Percentiles rank a stretch among this genome's conserved stretches.
Evolutionary conservation across 495 filamentous ascomycete genomes (phyloP).

Genomic region (Cryomyces minteri): DNA sequence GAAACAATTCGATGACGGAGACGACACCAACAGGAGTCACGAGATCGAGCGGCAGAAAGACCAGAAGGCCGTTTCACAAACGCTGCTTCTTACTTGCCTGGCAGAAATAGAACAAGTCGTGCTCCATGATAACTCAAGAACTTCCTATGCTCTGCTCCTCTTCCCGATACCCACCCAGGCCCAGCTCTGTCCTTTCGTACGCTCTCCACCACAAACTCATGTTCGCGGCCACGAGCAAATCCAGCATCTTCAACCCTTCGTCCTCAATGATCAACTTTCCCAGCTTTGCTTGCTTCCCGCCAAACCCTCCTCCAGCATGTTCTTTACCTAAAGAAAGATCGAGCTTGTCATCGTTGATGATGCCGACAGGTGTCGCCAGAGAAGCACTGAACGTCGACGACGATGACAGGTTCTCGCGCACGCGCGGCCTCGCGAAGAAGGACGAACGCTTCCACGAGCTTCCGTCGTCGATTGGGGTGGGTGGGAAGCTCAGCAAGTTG

Average conservation of each 20-base stretch:
- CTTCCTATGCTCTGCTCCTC: too few relatives aligned
- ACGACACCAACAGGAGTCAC: too few relatives aligned
- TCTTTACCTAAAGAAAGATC: constrained; percentile 63
- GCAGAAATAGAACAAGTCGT: too few relatives aligned
- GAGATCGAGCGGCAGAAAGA: too few relatives aligned
- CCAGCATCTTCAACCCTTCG: constrained; percentile 88
- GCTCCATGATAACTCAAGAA: too few relatives aligned
- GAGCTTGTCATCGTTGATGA: constrained; percentile 23
- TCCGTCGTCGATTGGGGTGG: background rate
- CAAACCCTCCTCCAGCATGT: constrained; percentile 60
- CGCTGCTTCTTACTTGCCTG: too few relatives aligned
- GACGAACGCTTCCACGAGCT: background rate
- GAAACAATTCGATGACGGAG: too few relatives aligned
- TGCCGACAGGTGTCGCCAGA: background rate
- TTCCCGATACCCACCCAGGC: too few relatives aligned
- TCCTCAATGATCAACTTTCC: constrained; percentile 84
- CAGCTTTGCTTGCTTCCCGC: constrained; percentile 74
- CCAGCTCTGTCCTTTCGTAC: constrained; percentile 38
- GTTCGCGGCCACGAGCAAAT: constrained; percentile 80
- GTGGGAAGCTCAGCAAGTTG: background rate
- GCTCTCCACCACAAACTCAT: constrained; percentile 85
- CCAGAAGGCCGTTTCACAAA: too few relatives aligned
- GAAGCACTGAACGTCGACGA: background rate
- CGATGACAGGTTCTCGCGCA: background rate
- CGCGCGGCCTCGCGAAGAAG: constrained; percentile 3